These are phyloP conservation scores for Gossypium mustelinum DNA, from an alignment of 345 rosid species.

Conservation along the genomic window DNA sequence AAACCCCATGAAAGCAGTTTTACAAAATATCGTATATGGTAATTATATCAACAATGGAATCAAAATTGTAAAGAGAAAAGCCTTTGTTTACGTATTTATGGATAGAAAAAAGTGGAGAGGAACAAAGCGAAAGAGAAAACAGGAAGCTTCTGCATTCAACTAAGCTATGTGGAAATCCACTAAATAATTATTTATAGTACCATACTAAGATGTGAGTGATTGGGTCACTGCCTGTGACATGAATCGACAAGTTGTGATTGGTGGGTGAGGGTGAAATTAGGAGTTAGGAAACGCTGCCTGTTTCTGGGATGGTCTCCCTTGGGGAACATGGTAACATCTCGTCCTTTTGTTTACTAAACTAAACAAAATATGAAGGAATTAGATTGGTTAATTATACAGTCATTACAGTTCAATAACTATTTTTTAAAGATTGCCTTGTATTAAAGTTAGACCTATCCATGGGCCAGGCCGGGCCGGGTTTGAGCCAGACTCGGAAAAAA, in stretches of 20 bases:
- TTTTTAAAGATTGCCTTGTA: no score
- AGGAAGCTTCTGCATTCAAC: slow-evolving; percentile 27
- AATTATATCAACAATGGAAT: background rate
- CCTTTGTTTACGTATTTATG: background rate
- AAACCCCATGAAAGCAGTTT: slow-evolving; percentile 54
- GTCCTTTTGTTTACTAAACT: no score
- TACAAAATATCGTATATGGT: background rate
- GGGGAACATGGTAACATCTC: background rate
- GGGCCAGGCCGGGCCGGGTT: no score
- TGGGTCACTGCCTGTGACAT: background rate
- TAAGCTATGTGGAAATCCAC: background rate
- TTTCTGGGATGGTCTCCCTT: background rate
- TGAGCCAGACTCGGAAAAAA: no score
- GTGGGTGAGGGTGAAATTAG: background rate
- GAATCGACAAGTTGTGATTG: background rate
- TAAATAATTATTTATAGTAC: background rate
- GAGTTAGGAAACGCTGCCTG: background rate
- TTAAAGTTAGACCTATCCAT: no score
- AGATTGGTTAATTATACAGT: no score
- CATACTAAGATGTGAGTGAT: background rate
- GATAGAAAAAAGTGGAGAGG: background rate
- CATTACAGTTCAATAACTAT: no score
- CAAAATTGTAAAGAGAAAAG: background rate
- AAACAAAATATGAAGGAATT: no score
- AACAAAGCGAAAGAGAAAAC: background rate